Conservation (phyloP, 2,329 filamentous ascomycete species). For the Rhynchosporium agropyri region DNA sequence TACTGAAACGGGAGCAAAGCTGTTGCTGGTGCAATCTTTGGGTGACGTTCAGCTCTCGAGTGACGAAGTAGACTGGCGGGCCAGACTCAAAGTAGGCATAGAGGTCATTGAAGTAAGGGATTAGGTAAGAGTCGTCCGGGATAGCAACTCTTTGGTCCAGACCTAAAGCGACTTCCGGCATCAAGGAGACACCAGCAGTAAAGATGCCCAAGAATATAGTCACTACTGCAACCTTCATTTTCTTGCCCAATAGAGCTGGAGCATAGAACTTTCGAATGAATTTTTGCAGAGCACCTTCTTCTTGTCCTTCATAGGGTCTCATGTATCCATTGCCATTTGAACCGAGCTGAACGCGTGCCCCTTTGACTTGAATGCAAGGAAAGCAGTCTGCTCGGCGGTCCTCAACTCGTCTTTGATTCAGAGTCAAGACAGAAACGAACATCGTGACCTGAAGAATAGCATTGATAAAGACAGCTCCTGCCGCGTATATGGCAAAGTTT, state of each 20-base stretch:
- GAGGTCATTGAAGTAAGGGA: conserved; percentile 94
- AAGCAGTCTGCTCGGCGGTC: conserved; percentile 88
- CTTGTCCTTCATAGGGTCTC: conserved; percentile 57
- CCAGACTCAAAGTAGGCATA: conserved; percentile 91
- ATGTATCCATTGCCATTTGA: conserved; percentile 57
- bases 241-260: conserved; percentile 76
- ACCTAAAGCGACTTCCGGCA: conserved; percentile 83
- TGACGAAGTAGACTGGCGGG: conserved; percentile 95
- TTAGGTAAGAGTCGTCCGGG: conserved; percentile 90
- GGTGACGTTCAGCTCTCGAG: conserved; percentile 78
- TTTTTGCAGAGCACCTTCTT: conserved; percentile 79
- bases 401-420: conserved; percentile 91
- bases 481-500: conserved; percentile 96
- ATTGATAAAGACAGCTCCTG: conserved; percentile 95
- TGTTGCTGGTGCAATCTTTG: conserved; percentile 76
- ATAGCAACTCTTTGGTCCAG: conserved; percentile 94
- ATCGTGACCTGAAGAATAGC: conserved; percentile 96
- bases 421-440: conserved; percentile 87
- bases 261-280: conserved; percentile 93
- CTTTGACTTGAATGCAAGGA: conserved; percentile 81
- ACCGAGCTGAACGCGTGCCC: conserved; percentile 68
- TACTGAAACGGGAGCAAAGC: conserved; percentile 87
- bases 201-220: conserved; percentile 86
- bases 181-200: conserved; percentile 78
- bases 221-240: conserved; percentile 75